These are phyloP conservation scores for Bipolaris sorokiniana DNA, from an alignment of 2,329 filamentous ascomycete genomes.

Conservation along the genomic window DNA sequence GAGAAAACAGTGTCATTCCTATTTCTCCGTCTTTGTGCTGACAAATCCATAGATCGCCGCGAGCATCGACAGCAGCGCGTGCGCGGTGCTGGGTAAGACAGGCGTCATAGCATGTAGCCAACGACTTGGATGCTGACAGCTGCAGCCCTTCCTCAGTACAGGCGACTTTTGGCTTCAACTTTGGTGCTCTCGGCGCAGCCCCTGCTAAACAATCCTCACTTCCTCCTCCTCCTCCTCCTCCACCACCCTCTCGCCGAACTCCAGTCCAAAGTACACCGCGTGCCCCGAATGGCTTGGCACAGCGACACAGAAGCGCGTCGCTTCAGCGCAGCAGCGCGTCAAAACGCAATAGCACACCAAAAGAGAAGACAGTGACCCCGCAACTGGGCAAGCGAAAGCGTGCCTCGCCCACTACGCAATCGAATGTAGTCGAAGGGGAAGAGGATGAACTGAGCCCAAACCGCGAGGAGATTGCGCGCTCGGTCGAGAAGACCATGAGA, in stretches of 20 bases:
- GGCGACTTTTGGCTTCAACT: conserved; percentile 58
- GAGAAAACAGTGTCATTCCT: not conserved
- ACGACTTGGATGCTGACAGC: conserved; percentile 26
- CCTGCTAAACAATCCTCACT: conserved; percentile 36
- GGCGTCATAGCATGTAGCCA: conserved; percentile 8
- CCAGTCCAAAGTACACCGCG: conserved; percentile 32
- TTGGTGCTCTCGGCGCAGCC: conserved; percentile 30
- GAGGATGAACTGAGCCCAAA: conserved; percentile 45
- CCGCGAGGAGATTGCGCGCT: conserved; percentile 30
- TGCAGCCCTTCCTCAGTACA: conserved; percentile 55
- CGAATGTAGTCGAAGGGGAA: conserved; percentile 29
- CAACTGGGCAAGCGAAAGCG: conserved; percentile 45
- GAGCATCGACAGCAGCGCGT: conserved; percentile 64
- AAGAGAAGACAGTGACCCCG: conserved; percentile 32
- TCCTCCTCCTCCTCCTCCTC: conserved; percentile 33
- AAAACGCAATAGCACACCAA: conserved; percentile 27
- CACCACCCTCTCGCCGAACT: conserved; percentile 32
- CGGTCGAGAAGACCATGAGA: conserved; percentile 38
- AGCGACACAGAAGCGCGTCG: conserved; percentile 40
- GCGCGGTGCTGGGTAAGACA: conserved; percentile 62
- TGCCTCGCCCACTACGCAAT: conserved; percentile 25
- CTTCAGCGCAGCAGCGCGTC: conserved; percentile 30
- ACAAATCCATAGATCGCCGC: conserved; percentile 53
- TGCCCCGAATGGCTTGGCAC: conserved; percentile 29
- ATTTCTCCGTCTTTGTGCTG: not conserved